Conservation (phyloP, 2,329 filamentous ascomycete species). For the Colletotrichum orbiculare region DNA sequence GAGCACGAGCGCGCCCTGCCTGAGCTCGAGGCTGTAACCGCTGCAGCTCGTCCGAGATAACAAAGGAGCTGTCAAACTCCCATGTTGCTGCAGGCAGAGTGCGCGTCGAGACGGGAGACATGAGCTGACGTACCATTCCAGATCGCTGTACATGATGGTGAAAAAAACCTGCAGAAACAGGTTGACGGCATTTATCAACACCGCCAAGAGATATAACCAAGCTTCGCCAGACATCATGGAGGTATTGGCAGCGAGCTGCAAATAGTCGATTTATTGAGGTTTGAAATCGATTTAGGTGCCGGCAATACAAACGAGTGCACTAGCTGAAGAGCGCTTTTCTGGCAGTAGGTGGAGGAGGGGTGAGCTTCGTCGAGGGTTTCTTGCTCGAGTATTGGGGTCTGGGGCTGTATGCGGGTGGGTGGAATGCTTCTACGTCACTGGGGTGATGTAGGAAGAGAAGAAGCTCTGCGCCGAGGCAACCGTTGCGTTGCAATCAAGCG, state of each 20-base stretch:
- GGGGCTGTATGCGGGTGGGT: slow-evolving; percentile 27
- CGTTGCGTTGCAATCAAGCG: slow-evolving; percentile 12
- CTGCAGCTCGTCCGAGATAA: slow-evolving; percentile 13
- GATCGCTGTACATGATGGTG: slow-evolving; percentile 99
- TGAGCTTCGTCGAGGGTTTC: slow-evolving; percentile 5
- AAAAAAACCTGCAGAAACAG: slow-evolving; percentile 99
- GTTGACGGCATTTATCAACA: slow-evolving; percentile 99
- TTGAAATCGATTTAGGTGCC: slow-evolving; percentile 12
- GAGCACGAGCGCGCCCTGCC: slow-evolving; percentile 7
- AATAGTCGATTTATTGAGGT: slow-evolving; percentile 1
- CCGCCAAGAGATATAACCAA: slow-evolving; percentile 97
- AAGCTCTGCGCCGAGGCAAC: slow-evolving; percentile 24
- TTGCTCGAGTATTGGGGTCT: slow-evolving; percentile 25
- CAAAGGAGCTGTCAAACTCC: background rate
- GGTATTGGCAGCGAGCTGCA: slow-evolving; percentile 33
- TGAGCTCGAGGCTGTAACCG: slow-evolving; percentile 8
- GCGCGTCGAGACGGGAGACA: background rate
- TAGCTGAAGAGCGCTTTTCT: slow-evolving; percentile 15
- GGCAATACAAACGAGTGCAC: background rate
- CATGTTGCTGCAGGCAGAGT: background rate
- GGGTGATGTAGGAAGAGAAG: slow-evolving; percentile 29
- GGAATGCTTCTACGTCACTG: slow-evolving; percentile 36
- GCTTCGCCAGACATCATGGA: slow-evolving; percentile 91
- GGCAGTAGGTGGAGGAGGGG: slow-evolving; percentile 24
- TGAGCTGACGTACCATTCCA: slow-evolving; percentile 86